Evolutionary conservation across 345 rosid species (phyloP).

Genomic region (Hibiscus syriacus): DNA sequence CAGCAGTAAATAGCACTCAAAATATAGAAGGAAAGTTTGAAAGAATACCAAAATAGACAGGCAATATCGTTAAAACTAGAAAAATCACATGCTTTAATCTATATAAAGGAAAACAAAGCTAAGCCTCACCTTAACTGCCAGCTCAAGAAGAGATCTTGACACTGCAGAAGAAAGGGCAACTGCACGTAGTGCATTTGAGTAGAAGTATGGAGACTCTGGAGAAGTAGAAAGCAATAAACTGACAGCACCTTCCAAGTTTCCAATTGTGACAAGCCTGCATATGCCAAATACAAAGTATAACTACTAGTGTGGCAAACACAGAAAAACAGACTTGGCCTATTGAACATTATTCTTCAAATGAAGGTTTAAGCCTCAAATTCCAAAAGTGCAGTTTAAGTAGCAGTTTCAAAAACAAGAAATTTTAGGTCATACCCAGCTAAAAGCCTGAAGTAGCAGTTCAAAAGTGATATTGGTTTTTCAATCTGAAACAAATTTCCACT

Average conservation of each 20-base stretch:
- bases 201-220: slow-evolving; percentile 89
- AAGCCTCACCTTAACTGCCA: slow-evolving; percentile 74
- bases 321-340: neutral
- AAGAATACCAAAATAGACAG: neutral
- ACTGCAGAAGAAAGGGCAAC: slow-evolving; percentile 98
- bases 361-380: neutral
- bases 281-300: slow-evolving; percentile 6
- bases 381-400: no score
- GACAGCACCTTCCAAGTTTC: slow-evolving; percentile 95
- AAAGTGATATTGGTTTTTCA: neutral
- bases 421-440: no score
- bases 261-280: slow-evolving; percentile 79
- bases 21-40: neutral
- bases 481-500: neutral
- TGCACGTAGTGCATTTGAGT: slow-evolving; percentile 90
- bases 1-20: slow-evolving; percentile 1
- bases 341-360: neutral
- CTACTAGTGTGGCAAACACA: neutral
- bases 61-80: neutral
- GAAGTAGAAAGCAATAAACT: slow-evolving; percentile 84
- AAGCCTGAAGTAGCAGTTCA: no score
- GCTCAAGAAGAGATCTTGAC: slow-evolving; percentile 90
- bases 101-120: neutral
- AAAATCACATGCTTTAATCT: neutral
- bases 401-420: no score